These are phyloP conservation scores for Phytomonas sp. DNA, from an alignment of 208 protist genomes.

Conservation along the genomic window DNA sequence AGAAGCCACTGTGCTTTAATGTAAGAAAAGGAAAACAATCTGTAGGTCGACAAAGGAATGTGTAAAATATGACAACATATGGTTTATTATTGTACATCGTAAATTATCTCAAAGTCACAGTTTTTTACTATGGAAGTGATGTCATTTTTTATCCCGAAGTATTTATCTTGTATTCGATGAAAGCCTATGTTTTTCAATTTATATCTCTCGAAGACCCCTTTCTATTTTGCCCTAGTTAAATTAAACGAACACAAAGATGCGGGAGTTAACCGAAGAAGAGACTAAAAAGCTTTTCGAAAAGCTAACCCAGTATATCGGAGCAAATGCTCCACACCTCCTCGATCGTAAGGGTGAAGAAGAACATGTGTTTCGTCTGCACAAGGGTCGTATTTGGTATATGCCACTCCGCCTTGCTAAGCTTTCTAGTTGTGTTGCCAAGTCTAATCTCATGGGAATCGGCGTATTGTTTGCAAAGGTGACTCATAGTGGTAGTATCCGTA, in stretches of 20 bases:
- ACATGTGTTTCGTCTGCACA: slow-evolving; percentile 88
- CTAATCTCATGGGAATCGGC: slow-evolving; percentile 86
- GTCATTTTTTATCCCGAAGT: neutral
- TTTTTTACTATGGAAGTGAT: slow-evolving; percentile 11
- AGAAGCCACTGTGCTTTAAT: slow-evolving; percentile 40
- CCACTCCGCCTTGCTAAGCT: slow-evolving; percentile 72
- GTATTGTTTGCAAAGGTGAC: slow-evolving; percentile 88
- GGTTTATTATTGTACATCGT: slow-evolving; percentile 6
- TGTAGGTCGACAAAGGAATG: neutral
- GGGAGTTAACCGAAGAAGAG: slow-evolving; percentile 77
- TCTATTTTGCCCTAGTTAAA: slow-evolving; percentile 1
- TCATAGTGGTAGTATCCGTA: slow-evolving; percentile 84
- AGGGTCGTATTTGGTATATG: slow-evolving; percentile 91
- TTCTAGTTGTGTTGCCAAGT: slow-evolving; percentile 79
- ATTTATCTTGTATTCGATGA: slow-evolving; percentile 4
- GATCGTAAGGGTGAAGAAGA: slow-evolving; percentile 72
- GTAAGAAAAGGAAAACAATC: slow-evolving; percentile 16
- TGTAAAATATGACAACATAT: neutral
- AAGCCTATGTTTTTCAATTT: slow-evolving; percentile 12
- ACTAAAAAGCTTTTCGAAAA: slow-evolving; percentile 89
- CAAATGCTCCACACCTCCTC: slow-evolving; percentile 81
- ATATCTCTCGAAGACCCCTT: neutral
- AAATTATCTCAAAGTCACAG: neutral
- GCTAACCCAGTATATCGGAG: slow-evolving; percentile 88
- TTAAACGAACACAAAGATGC: slow-evolving; percentile 35